A percentile compares a stretch with the other conserved stretches of the same genome.
phyloP scores from a whole-genome alignment of 371 early-diverging fungal genomes.

The Apophysomyces variabilis region DNA sequence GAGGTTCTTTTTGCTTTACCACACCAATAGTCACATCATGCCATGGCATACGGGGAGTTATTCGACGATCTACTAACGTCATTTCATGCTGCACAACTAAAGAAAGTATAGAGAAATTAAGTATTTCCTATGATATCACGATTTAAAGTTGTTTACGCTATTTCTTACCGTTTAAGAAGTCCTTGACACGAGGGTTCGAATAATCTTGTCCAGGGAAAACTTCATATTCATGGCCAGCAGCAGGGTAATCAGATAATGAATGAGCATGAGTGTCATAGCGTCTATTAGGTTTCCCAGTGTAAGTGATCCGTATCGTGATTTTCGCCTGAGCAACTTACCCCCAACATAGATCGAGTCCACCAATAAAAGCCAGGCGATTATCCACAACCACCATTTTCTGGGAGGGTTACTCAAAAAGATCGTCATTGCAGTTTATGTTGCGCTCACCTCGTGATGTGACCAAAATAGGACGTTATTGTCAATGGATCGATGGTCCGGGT shows the following conservation, averaged over 20 bases:
- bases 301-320: neutral
- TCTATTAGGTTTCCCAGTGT: slow-evolving; percentile 30
- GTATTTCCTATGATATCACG: too few relatives aligned
- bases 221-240: slow-evolving; percentile 42
- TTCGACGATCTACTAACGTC: slow-evolving; percentile 52
- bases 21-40: slow-evolving; percentile 85
- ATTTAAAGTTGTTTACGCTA: too few relatives aligned
- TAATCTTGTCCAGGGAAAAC: slow-evolving; percentile 90
- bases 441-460: slow-evolving; percentile 74
- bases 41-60: slow-evolving; percentile 93
- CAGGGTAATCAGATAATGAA: slow-evolving; percentile 71
- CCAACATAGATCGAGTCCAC: slow-evolving; percentile 83
- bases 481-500: slow-evolving; percentile 70
- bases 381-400: slow-evolving; percentile 79
- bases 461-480: slow-evolving; percentile 70
- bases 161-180: slow-evolving; percentile 75
- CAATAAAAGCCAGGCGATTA: slow-evolving; percentile 73
- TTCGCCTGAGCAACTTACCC: slow-evolving; percentile 41
- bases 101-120: neutral
- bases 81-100: slow-evolving; percentile 55
- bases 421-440: slow-evolving; percentile 27
- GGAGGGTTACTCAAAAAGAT: slow-evolving; percentile 26
- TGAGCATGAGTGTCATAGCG: slow-evolving; percentile 90
- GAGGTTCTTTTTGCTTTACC: slow-evolving; percentile 27
- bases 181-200: slow-evolving; percentile 88